These are phyloP conservation scores for Daldinia concentrica DNA, from an alignment of 495 filamentous ascomycete genomes.

Conservation along the genomic window DNA sequence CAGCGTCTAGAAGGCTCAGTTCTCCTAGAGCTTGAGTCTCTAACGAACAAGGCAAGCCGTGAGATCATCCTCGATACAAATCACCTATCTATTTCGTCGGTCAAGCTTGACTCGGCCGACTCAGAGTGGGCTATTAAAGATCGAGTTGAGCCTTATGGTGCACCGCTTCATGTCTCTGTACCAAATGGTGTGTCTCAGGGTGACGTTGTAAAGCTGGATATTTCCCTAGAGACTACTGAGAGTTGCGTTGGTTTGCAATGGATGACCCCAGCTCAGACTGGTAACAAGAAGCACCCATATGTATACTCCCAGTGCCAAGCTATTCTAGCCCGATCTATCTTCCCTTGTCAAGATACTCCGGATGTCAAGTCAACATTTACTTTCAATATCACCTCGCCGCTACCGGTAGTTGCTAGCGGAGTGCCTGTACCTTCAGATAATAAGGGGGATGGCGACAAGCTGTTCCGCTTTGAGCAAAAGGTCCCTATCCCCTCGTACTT, in stretches of 20 bases:
- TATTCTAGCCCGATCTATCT: slow-evolving; percentile 90
- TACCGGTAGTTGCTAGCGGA: slow-evolving; percentile 89
- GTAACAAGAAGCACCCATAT: slow-evolving; percentile 91
- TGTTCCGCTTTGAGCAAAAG: slow-evolving; percentile 86
- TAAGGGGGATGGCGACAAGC: slow-evolving; percentile 59
- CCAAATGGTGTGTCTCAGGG: slow-evolving; percentile 69
- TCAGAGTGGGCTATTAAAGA: slow-evolving; percentile 75
- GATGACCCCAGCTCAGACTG: slow-evolving; percentile 89
- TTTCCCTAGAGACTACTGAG: slow-evolving; percentile 73
- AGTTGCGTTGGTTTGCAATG: slow-evolving; percentile 93
- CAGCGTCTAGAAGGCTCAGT: slow-evolving; percentile 79
- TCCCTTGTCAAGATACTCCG: slow-evolving; percentile 96
- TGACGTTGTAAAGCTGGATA: slow-evolving; percentile 68
- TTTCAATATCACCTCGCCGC: slow-evolving; percentile 85
- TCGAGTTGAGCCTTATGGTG: slow-evolving; percentile 78
- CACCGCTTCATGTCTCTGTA: slow-evolving; percentile 77
- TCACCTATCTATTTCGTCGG: slow-evolving; percentile 72
- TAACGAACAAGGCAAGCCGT: slow-evolving; percentile 70
- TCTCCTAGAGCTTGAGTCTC: slow-evolving; percentile 73
- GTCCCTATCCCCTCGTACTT: slow-evolving; percentile 95
- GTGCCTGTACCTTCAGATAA: slow-evolving; percentile 67
- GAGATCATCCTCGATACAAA: slow-evolving; percentile 91
- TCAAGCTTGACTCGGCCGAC: slow-evolving; percentile 65
- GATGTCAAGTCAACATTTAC: slow-evolving; percentile 91
- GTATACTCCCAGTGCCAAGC: slow-evolving; percentile 99